Base-by-base conservation (phyloP, 148 eudicot species). In the Chenopodium suecicum region DNA sequence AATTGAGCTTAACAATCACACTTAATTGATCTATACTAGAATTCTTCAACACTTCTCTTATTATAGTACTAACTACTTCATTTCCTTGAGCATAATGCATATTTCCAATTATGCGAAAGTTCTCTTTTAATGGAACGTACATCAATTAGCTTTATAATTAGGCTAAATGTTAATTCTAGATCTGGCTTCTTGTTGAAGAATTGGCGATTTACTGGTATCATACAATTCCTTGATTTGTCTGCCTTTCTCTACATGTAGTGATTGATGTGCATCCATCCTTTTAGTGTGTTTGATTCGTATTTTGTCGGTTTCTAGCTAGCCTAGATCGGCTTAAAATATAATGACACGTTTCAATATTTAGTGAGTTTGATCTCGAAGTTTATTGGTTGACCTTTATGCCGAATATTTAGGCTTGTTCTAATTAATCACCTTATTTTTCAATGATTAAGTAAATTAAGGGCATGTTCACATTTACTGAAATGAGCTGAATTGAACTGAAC, bases 1-100 rank as follows among this genome's bases (percentile, higher is more conserved):
- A 19, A 81, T 41, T 58, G 79, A 82, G 60, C 84, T 82, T 82
- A 69, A 9, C 32, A 54, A 76, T 56, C 71, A 82, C 84, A 60
- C 70, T 58, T 71, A 47, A n/a, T 73, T 73, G 27, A 72, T 79
- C 32, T 41, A 41, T 77, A 58, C 74, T 54, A 34, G 25, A 54
- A 44, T 74, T 81, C 73, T 75, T 29, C 6, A 1, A 25, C 48
- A 46, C 72, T 44, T 73, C 31, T 72, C 48, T 37, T 22, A 3
- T 17, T 8, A 29, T 7, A 46, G 37, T 29, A 10, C 41, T 1
- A 31, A 13, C 6, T 48, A 12, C 66, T 69, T 10, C 20, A 10
- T 11, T 50, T 32, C 12, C 29, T 31, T 68, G 46, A 16, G 56
- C 58, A 56, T n/a, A 16, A 12, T 70, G 11, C 47, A 69, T 41